Conservation (phyloP, 176 grass and related monocot species). For the Aegilops sharonensis region DNA sequence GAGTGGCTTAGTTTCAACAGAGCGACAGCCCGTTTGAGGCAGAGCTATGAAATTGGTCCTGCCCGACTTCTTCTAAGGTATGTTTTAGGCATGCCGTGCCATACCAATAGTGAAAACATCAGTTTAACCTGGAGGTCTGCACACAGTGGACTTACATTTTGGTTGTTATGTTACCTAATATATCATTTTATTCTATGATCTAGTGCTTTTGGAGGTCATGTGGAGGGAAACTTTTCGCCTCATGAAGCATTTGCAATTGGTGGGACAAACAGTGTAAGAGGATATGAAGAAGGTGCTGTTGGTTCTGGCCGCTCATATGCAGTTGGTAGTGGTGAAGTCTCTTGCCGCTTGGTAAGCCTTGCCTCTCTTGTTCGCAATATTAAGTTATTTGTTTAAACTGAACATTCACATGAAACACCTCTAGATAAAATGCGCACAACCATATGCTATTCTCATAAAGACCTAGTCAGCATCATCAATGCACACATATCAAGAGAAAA, state of each 20-base stretch:
- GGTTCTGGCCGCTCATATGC: slow-evolving; percentile 74
- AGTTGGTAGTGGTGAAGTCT: slow-evolving; percentile 86
- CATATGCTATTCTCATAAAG: neutral
- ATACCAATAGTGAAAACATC: neutral
- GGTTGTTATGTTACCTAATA: slow-evolving; percentile 2
- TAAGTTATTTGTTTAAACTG: neutral
- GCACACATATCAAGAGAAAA: neutral
- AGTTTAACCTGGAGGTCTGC: neutral
- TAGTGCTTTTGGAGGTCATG: slow-evolving; percentile 85
- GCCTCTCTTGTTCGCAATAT: neutral
- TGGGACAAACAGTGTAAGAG: slow-evolving; percentile 94
- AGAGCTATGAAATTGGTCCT: slow-evolving; percentile 74
- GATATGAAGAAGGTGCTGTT: slow-evolving; percentile 92
- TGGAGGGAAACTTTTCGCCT: slow-evolving; percentile 86
- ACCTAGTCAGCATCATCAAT: neutral
- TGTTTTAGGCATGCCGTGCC: slow-evolving; percentile 14
- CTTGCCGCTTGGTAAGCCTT: slow-evolving; percentile 66
- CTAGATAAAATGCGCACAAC: slow-evolving; percentile 10
- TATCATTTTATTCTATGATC: slow-evolving; percentile 35
- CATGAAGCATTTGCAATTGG: slow-evolving; percentile 96
- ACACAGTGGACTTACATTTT: slow-evolving; percentile 8
- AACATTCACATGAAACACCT: neutral
- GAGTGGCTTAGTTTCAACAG: slow-evolving; percentile 94
- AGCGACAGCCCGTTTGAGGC: slow-evolving; percentile 66
- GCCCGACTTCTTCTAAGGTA: slow-evolving; percentile 80